Percentiles rank a stretch among this genome's conserved stretches.
phyloP scores from a whole-genome alignment of 495 filamentous ascomycete species.

The Talaromyces borbonicus region DNA sequence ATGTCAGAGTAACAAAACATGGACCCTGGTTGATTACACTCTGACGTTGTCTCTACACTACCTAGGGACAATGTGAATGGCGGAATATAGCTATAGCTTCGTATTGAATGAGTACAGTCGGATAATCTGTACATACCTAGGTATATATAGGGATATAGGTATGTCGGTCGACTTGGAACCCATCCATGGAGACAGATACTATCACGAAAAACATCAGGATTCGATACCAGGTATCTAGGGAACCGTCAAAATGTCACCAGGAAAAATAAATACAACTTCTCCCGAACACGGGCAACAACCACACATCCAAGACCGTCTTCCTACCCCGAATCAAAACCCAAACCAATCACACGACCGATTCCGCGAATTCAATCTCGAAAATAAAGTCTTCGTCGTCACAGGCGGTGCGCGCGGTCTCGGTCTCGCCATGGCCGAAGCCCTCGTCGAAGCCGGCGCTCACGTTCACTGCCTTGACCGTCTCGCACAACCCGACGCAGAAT shows the following conservation, averaged over 20 bases:
- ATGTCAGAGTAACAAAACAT: no score
- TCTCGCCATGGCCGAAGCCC: slow-evolving; percentile 54
- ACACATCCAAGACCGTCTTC: slow-evolving; percentile 6
- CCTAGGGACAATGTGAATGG: no score
- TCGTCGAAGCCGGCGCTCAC: slow-evolving; percentile 57
- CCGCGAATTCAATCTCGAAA: slow-evolving; percentile 45
- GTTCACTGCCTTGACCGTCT: slow-evolving; percentile 47
- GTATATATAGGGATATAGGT: no score
- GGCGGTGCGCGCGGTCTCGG: slow-evolving; percentile 55
- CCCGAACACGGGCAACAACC: background rate
- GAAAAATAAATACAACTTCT: background rate
- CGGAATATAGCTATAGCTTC: no score
- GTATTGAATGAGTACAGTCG: no score
- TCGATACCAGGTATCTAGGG: no score
- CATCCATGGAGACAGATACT: background rate
- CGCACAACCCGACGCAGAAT: slow-evolving; percentile 27
- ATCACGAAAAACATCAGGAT: background rate
- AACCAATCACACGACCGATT: slow-evolving; percentile 15
- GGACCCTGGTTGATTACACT: no score
- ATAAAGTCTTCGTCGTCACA: slow-evolving; percentile 51
- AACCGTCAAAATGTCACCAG: background rate
- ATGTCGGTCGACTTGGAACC: background rate
- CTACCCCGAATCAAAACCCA: background rate
- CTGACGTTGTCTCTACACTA: no score
- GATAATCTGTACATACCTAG: no score